Percentiles rank a stretch among this genome's conserved stretches.
These are phyloP conservation scores for Harrya chromipes DNA, from an alignment of 768 basidiomycete genomes.

Conservation along the genomic window DNA sequence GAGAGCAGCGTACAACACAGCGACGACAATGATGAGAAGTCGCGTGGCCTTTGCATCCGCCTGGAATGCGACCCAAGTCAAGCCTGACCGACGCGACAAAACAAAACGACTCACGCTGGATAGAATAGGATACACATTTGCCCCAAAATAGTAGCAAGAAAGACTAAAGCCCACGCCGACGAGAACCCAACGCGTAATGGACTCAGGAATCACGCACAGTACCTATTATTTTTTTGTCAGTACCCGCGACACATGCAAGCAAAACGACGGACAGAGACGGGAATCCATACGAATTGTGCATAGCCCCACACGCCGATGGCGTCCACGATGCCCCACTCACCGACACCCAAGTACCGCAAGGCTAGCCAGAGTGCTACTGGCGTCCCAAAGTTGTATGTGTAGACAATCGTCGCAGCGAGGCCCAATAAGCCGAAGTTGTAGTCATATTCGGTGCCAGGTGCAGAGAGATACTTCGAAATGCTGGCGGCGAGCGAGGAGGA, in stretches of 20 bases:
- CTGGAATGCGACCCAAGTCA: slow-evolving; percentile 34
- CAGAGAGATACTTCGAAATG: slow-evolving; percentile 81
- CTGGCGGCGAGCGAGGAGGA: slow-evolving; percentile 91
- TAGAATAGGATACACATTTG: slow-evolving; percentile 88
- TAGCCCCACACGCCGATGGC: slow-evolving; percentile 81
- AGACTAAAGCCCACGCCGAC: slow-evolving; percentile 68
- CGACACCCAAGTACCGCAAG: slow-evolving; percentile 81
- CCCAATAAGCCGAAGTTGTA: slow-evolving; percentile 87
- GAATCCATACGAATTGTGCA: slow-evolving; percentile 83
- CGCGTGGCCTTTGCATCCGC: slow-evolving; percentile 86
- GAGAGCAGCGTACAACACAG: slow-evolving; percentile 70
- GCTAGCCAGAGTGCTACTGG: slow-evolving; percentile 84
- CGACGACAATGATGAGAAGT: slow-evolving; percentile 75
- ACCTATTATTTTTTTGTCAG: slow-evolving; percentile 44
- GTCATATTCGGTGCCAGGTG: slow-evolving; percentile 51
- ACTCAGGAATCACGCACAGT: slow-evolving; percentile 82
- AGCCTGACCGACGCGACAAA: not conserved
- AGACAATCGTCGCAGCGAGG: slow-evolving; percentile 80
- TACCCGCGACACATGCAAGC: not conserved
- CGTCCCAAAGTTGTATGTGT: slow-evolving; percentile 80
- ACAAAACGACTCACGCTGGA: slow-evolving; percentile 56
- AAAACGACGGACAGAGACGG: slow-evolving; percentile 61
- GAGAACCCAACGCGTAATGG: slow-evolving; percentile 79
- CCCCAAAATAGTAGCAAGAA: slow-evolving; percentile 84
- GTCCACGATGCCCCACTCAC: slow-evolving; percentile 88